These are phyloP conservation scores for Gynostemma pentaphyllum DNA, from an alignment of 306 rosid species.

Conservation along the genomic window DNA sequence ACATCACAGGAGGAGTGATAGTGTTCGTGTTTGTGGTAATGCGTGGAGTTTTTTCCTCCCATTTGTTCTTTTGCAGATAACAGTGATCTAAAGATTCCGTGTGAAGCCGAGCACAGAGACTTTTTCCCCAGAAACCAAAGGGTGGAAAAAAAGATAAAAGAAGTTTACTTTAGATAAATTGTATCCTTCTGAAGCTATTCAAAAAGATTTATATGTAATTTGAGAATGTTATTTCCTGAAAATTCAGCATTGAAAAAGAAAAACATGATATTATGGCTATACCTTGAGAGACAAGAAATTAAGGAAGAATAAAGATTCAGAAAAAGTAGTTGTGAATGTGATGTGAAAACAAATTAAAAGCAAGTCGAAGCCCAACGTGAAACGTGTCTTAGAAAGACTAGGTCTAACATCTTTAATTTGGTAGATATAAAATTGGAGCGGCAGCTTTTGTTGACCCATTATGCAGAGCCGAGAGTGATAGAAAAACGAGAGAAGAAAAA, in stretches of 20 bases:
- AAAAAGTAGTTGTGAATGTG: no score
- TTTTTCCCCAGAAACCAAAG: neutral
- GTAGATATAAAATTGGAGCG: no score
- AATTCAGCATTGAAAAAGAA: neutral
- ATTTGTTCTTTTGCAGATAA: neutral
- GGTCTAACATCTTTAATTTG: no score
- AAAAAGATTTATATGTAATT: neutral
- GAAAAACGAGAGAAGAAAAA: no score
- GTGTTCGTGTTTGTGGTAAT: neutral
- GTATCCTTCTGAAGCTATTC: neutral
- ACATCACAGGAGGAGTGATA: neutral
- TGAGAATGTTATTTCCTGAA: neutral
- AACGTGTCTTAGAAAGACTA: no score
- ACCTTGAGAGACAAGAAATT: no score
- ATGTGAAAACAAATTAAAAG: no score
- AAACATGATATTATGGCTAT: no score
- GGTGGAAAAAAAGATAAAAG: neutral
- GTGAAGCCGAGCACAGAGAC: neutral
- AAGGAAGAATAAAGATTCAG: no score
- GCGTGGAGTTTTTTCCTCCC: constrained; percentile 9
- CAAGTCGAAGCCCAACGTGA: no score
- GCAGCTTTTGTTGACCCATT: no score
- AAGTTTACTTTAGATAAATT: neutral
- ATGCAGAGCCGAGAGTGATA: no score
- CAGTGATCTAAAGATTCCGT: neutral